phyloP scores from a whole-genome alignment of 78 protist species.

The Dictyostelium discoideum region DNA sequence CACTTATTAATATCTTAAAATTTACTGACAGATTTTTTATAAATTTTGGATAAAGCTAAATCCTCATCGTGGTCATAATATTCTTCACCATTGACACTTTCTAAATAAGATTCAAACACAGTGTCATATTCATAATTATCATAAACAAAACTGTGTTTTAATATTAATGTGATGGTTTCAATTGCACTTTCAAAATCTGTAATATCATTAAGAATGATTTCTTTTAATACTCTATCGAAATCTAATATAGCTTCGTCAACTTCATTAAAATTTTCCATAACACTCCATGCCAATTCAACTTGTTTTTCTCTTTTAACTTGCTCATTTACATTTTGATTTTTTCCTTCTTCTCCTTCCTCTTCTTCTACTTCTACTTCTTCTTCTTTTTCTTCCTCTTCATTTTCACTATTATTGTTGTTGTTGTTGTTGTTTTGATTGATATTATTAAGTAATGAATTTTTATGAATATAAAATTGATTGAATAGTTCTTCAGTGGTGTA shows the following conservation, averaged over 20 bases:
- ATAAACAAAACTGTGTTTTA: neutral
- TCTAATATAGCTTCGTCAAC: neutral
- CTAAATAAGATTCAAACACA: neutral
- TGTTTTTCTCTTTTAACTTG: neutral
- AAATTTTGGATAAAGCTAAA: neutral
- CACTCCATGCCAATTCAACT: neutral
- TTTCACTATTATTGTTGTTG: neutral
- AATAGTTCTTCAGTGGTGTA: neutral
- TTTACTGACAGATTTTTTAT: neutral
- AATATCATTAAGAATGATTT: neutral
- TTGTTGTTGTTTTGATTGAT: neutral
- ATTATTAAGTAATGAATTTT: neutral
- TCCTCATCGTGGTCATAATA: neutral
- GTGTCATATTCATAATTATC: neutral
- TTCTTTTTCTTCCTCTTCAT: neutral
- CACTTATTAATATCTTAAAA: neutral
- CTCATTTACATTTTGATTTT: no score
- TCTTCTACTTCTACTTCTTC: neutral
- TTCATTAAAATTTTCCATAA: neutral
- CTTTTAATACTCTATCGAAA: neutral
- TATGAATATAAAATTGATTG: neutral
- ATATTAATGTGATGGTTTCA: neutral
- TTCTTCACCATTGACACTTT: neutral
- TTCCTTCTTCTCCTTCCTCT: neutral
- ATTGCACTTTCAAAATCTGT: neutral